Evolutionary conservation across 345 rosid species (phyloP).

Genomic region (Excoecaria cochinchinensis): DNA sequence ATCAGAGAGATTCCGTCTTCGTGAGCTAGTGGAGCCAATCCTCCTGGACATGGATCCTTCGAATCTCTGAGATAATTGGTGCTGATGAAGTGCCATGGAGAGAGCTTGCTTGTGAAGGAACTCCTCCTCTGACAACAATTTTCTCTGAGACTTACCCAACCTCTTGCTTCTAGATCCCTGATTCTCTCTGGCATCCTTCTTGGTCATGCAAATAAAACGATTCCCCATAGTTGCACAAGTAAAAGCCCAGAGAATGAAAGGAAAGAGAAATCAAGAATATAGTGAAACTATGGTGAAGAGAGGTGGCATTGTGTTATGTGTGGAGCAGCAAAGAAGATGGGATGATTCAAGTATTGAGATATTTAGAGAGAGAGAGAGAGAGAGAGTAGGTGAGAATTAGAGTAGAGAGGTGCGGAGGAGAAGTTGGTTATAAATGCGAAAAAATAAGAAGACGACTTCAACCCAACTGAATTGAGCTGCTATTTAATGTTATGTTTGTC

Average conservation of each 20-base stretch:
- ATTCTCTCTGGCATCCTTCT: conserved; percentile 53
- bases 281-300: not conserved
- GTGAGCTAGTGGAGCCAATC: conserved; percentile 74
- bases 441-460: not conserved
- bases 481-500: not conserved
- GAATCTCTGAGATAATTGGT: conserved; percentile 83
- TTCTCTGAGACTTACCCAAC: conserved; percentile 79
- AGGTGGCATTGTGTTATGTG: not conserved
- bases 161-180: conserved; percentile 77
- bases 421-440: conserved; percentile 10
- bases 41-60: conserved; percentile 99
- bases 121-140: conserved; percentile 83
- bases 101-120: conserved; percentile 83
- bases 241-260: not conserved
- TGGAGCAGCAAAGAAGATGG: not conserved
- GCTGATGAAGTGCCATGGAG: conserved; percentile 92
- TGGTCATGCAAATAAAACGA: conserved; percentile 62
- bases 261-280: conserved; percentile 3
- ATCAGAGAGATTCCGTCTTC: conserved; percentile 62
- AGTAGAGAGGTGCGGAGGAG: not conserved
- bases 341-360: too few species aligned
- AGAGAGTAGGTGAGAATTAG: conserved; percentile 1
- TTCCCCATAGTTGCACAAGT: conserved; percentile 61
- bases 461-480: conserved; percentile 3
- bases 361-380: not conserved